Evolutionary conservation across 257 asterid genomes (phyloP), one percentile per base, ranked within the genome.

Genomic region (Ilex asprella): DNA sequence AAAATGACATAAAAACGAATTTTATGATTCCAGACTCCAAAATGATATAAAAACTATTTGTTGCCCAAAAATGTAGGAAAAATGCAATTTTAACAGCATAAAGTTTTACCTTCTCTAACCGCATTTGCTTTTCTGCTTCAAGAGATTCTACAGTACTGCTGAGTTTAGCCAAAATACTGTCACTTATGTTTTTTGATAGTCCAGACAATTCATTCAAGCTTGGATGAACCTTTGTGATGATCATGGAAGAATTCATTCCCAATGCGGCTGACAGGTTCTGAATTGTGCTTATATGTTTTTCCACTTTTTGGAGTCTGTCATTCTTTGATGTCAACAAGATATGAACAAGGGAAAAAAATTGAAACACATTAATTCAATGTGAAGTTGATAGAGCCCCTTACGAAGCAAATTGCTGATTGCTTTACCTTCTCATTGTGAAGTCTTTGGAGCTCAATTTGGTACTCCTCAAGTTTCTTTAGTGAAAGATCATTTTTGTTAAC

Each of bases 211-310:
- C 86, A 10, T 92, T 92, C 82, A 92, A 82, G 91, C 98, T 92
- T 50, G 98, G 98, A 70, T 92, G 98, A 61, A 86, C 97, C 81
- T 89, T 92, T 60, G 98, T 92, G 60, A 92, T 92, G 69, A 84
- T 89, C 80, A 77, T 75, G 68, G 98, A 92, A 31, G 97, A 78
- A 80, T 92, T 95, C 84, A 85, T 83, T 62, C 98, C 98, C 76
- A 89, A 77, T 13, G 84, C 84, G 58, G 91, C 91, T 50, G 97
- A 68, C 73, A 89, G 73, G 60, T 68, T 76, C 59, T 71, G 77
- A 64, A 92, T 81, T 58, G 72, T 77, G 78, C 83, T 73, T 64
- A 89, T 92, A 65, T 86, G 83, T 43, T 65, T 89, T 69, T 89
- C 95, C 67, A 89, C 96, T 75, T 81, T 80, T 74, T 80, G 86